Percentiles rank a stretch among this genome's conserved stretches.
Conservation (phyloP, 73 alveolate species). For the Blepharisma japonicum region DNA sequence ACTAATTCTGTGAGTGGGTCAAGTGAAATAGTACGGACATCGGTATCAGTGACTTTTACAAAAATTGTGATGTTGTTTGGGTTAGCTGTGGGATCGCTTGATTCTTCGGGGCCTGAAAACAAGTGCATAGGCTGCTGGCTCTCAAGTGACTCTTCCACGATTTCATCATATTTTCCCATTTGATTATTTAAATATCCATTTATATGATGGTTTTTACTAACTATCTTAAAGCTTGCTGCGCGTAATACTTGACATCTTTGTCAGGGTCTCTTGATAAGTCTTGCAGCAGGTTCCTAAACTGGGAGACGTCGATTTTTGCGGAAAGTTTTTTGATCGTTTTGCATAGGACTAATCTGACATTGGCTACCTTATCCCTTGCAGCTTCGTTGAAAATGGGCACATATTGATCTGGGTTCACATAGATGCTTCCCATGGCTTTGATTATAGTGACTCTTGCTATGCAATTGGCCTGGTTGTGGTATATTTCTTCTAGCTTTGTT, state of each 20-base stretch:
- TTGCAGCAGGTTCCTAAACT: slow-evolving; percentile 28
- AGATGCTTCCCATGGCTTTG: slow-evolving; percentile 50
- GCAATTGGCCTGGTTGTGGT: slow-evolving; percentile 74
- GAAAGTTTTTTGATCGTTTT: slow-evolving; percentile 71
- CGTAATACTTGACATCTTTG: slow-evolving; percentile 79
- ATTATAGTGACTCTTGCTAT: slow-evolving; percentile 86
- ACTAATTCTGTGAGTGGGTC: slow-evolving; percentile 13
- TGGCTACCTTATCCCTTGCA: slow-evolving; percentile 90
- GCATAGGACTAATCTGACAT: slow-evolving; percentile 85
- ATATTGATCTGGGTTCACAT: slow-evolving; percentile 52
- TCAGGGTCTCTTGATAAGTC: slow-evolving; percentile 69
- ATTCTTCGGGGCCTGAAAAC: not conserved
- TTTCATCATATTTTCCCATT: slow-evolving; percentile 13
- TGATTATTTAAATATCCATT: not conserved
- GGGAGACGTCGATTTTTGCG: slow-evolving; percentile 60
- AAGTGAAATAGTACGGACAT: not conserved
- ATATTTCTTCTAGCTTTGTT: slow-evolving; percentile 83
- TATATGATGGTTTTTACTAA: too few relatives aligned
- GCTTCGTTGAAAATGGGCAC: slow-evolving; percentile 84
- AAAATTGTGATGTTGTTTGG: not conserved
- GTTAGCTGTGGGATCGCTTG: not conserved
- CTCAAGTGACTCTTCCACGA: not conserved
- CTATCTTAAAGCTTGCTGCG: slow-evolving; percentile 67
- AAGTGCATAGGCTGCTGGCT: not conserved
- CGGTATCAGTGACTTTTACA: slow-evolving; percentile 25